Evolutionary conservation across 108 stramenopile species (phyloP).

Genomic region (Discostella pseudostelligera): DNA sequence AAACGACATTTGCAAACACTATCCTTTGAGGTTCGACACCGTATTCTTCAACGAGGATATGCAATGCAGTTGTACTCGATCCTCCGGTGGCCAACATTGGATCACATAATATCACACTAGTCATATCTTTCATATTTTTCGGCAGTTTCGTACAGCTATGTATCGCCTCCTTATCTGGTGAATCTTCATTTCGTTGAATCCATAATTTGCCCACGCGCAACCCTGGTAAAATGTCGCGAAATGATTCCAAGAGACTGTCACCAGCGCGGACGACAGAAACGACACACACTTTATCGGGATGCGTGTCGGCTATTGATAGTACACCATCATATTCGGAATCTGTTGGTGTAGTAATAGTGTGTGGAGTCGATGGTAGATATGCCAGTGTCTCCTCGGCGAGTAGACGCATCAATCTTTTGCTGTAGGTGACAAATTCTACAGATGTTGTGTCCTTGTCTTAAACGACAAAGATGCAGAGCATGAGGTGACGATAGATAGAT

Average conservation of each 20-base stretch:
- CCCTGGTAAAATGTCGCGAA: conserved; percentile 77
- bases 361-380: conserved; percentile 53
- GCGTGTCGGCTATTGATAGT: conserved; percentile 23
- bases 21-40: conserved; percentile 69
- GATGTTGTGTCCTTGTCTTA: conserved; percentile 49
- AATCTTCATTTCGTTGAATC: conserved; percentile 95
- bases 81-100: conserved; percentile 99
- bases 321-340: conserved; percentile 63
- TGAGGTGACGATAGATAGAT: background rate
- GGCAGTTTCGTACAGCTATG: conserved; percentile 95
- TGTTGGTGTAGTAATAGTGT: conserved; percentile 68
- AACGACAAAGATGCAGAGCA: background rate
- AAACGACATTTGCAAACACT: conserved; percentile 94
- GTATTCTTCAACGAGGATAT: conserved; percentile 57
- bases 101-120: conserved; percentile 88
- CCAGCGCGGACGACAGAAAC: conserved; percentile 95
- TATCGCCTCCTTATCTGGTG: conserved; percentile 75
- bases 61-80: conserved; percentile 81
- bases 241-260: conserved; percentile 85
- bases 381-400: conserved; percentile 90
- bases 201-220: conserved; percentile 90
- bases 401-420: conserved; percentile 70
- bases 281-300: conserved; percentile 56
- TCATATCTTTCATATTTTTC: conserved; percentile 59
- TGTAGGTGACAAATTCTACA: conserved; percentile 65